These are phyloP conservation scores for Neurospora sp. DNA, from an alignment of 495 filamentous ascomycete genomes.

Conservation along the genomic window DNA sequence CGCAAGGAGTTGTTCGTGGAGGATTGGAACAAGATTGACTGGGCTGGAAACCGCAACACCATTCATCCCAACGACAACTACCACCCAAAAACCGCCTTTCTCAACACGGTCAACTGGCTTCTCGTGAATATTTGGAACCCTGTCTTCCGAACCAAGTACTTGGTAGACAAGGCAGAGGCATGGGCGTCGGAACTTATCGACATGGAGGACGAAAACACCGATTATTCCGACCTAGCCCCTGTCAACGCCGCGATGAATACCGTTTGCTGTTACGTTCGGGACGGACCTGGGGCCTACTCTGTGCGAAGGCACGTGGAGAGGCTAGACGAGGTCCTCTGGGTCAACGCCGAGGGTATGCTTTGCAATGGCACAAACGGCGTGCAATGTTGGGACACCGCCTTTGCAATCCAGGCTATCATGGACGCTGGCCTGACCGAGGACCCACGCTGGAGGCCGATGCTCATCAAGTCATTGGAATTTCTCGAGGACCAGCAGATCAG, in stretches of 20 bases:
- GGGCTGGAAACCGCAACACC: conserved; percentile 66
- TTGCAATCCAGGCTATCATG: conserved; percentile 70
- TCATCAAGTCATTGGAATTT: conserved; percentile 73
- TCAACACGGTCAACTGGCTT: conserved; percentile 65
- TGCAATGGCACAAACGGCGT: conserved; percentile 95
- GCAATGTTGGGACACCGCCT: conserved; percentile 92
- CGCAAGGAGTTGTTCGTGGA: conserved; percentile 79
- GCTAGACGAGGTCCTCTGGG: conserved; percentile 80
- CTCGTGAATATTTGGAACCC: conserved; percentile 73
- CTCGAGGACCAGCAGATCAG: conserved; percentile 87
- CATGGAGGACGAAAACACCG: conserved; percentile 84
- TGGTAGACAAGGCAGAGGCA: conserved; percentile 59
- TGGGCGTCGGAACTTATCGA: conserved; percentile 64
- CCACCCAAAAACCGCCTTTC: conserved; percentile 78
- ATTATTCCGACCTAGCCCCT: conserved; percentile 76
- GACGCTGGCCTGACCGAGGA: conserved; percentile 71
- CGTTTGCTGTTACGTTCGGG: conserved; percentile 69
- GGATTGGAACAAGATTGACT: conserved; percentile 68
- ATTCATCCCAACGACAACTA: conserved; percentile 79
- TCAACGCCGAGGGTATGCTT: conserved; percentile 86
- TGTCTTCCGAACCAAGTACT: conserved; percentile 46
- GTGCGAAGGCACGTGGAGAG: conserved; percentile 73
- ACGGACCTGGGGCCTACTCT: conserved; percentile 67
- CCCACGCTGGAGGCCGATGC: conserved; percentile 71
- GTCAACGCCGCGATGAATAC: conserved; percentile 86